These are phyloP conservation scores for Clavispora santaluciae DNA, from an alignment of 805 yeast species.

Conservation along the genomic window DNA sequence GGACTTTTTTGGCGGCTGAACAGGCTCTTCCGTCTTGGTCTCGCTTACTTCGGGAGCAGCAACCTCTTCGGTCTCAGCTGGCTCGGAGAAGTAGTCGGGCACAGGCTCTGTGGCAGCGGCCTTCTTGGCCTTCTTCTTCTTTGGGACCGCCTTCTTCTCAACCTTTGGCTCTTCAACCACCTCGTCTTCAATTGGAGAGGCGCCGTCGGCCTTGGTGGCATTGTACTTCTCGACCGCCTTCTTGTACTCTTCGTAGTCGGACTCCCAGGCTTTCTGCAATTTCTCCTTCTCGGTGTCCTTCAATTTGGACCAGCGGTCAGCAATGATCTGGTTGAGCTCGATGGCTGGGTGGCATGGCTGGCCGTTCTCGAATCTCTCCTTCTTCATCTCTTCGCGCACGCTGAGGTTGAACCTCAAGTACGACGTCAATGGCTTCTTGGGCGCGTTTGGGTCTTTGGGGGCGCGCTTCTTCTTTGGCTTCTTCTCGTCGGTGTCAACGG, in stretches of 20 bases:
- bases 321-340: conserved; percentile 74
- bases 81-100: background rate
- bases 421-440: conserved; percentile 89
- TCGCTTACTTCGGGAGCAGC: background rate
- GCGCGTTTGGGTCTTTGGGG: conserved; percentile 83
- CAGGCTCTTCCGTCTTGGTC: conserved; percentile 3
- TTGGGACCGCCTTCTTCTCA: conserved; percentile 2
- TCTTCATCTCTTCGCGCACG: conserved; percentile 65
- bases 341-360: conserved; percentile 63
- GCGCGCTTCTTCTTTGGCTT: conserved; percentile 48
- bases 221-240: conserved; percentile 33
- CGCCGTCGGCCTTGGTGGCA: conserved; percentile 19
- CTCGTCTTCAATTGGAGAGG: conserved; percentile 1
- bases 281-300: conserved; percentile 63
- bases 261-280: conserved; percentile 59
- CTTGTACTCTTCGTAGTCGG: conserved; percentile 35
- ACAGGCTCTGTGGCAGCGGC: background rate
- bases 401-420: conserved; percentile 74
- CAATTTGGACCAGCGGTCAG: conserved; percentile 73
- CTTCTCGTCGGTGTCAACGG: conserved; percentile 2
- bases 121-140: conserved; percentile 3
- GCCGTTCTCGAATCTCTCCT: conserved; percentile 56
- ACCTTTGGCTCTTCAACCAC: conserved; percentile 1
- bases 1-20: conserved; percentile 10
- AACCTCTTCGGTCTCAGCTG: background rate